Percentiles rank a stretch among this genome's conserved stretches.
Conservation (phyloP, 768 basidiomycete genomes). For the Tulasnella sp. region DNA sequence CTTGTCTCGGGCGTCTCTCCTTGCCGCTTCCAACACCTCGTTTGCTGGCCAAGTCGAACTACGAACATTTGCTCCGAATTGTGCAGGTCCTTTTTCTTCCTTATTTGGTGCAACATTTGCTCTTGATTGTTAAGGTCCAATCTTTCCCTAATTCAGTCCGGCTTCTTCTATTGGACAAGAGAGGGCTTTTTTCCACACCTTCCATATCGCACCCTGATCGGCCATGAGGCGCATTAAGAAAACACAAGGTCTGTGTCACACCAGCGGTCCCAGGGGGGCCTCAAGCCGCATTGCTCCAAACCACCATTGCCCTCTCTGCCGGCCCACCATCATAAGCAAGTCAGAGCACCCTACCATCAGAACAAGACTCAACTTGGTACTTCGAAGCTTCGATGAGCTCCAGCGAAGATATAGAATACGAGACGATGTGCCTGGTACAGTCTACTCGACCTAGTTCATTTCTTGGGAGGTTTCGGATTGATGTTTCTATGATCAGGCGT, state of each 20-base stretch:
- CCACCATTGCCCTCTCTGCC: background rate
- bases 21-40: too few species aligned
- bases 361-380: background rate
- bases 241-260: background rate
- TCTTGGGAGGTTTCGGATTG: background rate
- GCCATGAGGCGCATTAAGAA: background rate
- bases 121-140: background rate
- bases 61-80: background rate
- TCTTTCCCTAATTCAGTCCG: background rate
- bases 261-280: background rate
- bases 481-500: background rate
- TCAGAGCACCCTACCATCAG: background rate
- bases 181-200: background rate
- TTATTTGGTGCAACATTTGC: background rate
- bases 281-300: background rate
- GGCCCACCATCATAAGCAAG: background rate
- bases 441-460: background rate
- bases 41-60: too few species aligned
- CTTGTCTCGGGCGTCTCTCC: background rate
- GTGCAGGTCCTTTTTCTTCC: background rate
- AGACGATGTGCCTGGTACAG: background rate
- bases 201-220: slow-evolving; percentile 3
- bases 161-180: background rate
- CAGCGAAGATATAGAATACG: background rate
- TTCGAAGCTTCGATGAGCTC: background rate